Evolutionary conservation across 2,329 filamentous ascomycete genomes (phyloP).

Genomic region (Ploettnerulaceae sp.): DNA sequence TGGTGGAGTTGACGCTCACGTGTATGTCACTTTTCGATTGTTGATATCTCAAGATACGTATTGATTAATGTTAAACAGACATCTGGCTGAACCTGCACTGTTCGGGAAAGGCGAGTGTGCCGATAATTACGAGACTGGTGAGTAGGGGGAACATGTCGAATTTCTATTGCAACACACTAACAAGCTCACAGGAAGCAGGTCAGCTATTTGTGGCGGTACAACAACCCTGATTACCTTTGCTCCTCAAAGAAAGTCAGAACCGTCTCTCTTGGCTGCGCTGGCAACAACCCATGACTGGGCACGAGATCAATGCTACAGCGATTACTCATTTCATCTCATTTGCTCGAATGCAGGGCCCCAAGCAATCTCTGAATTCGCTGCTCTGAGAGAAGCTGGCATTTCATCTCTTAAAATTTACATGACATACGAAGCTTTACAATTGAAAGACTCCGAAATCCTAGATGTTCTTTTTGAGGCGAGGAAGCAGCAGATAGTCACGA

Average conservation of each 20-base stretch:
- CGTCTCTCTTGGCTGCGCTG: constrained; percentile 41
- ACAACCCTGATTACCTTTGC: constrained; percentile 46
- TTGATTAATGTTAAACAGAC: constrained; percentile 13
- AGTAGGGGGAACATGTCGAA: not conserved
- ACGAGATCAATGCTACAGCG: constrained; percentile 41
- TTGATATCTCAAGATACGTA: not conserved
- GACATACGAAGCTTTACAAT: constrained; percentile 40
- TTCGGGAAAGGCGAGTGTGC: constrained; percentile 36
- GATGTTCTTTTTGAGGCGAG: constrained; percentile 40
- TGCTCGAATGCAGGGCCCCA: constrained; percentile 38
- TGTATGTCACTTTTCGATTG: constrained; percentile 23
- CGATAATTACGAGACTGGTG: constrained; percentile 29
- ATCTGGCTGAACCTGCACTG: constrained; percentile 38
- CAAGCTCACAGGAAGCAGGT: constrained; percentile 35
- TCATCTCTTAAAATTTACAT: constrained; percentile 43
- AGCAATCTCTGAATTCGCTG: constrained; percentile 33
- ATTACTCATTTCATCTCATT: constrained; percentile 46
- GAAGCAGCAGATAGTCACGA: constrained; percentile 46
- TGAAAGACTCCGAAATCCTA: constrained; percentile 39
- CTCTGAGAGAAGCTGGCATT: constrained; percentile 36
- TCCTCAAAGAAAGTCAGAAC: constrained; percentile 41
- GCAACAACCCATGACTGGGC: constrained; percentile 41
- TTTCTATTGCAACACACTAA: constrained; percentile 17
- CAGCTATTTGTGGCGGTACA: constrained; percentile 44
- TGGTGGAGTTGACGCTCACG: constrained; percentile 43